phyloP scores from a whole-genome alignment of 345 rosid genomes.

The Bruguiera gymnorhiza region DNA sequence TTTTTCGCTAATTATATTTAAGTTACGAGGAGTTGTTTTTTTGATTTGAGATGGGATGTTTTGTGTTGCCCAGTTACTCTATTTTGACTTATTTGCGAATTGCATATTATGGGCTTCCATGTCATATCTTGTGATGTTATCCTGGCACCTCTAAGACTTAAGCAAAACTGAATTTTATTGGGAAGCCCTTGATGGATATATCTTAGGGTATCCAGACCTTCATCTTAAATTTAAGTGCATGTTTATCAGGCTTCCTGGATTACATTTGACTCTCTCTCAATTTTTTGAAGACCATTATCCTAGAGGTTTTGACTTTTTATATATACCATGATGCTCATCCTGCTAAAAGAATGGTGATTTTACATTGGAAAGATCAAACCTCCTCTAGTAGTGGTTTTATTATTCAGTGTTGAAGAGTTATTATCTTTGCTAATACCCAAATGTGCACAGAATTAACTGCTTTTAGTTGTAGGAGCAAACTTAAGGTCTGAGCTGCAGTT shows the following conservation, averaged over 20 bases:
- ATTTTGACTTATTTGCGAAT: neutral
- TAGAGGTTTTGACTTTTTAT: too few relatives aligned
- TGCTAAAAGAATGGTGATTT: too few relatives aligned
- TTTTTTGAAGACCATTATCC: too few relatives aligned
- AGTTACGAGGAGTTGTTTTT: neutral
- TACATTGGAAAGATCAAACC: too few relatives aligned
- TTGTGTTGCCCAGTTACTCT: neutral
- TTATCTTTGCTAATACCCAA: too few relatives aligned
- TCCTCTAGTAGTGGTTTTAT: neutral
- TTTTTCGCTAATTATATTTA: neutral
- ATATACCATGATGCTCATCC: too few relatives aligned
- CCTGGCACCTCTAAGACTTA: neutral
- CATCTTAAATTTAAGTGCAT: neutral
- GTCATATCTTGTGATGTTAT: neutral
- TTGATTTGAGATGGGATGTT: neutral
- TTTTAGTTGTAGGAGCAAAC: neutral
- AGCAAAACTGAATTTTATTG: neutral
- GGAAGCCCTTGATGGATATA: constrained; percentile 5
- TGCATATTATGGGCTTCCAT: neutral
- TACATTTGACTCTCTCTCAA: too few relatives aligned
- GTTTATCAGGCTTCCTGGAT: too few relatives aligned
- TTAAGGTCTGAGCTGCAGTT: neutral
- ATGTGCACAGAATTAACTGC: neutral
- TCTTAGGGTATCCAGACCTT: neutral
- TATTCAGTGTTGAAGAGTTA: neutral